Conservation (phyloP, 257 asterid species). For the Solanum peruvianum region DNA sequence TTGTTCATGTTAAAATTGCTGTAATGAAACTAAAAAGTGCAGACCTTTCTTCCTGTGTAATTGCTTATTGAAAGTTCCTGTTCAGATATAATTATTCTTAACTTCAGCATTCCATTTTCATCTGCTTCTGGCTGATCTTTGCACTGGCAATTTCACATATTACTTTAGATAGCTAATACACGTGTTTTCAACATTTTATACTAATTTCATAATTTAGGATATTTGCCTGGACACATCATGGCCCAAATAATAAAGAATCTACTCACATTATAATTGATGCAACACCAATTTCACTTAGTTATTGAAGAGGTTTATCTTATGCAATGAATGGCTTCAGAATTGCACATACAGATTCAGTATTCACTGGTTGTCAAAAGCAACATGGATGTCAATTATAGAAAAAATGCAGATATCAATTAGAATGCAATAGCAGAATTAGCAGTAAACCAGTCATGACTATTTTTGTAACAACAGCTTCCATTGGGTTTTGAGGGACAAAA, state of each 20-base stretch:
- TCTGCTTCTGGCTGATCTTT: background rate
- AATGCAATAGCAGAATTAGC: background rate
- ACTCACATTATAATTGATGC: background rate
- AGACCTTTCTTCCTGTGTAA: background rate
- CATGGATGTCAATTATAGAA: background rate
- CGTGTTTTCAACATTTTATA: background rate
- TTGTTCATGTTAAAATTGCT: background rate
- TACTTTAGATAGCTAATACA: background rate
- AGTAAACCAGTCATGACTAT: background rate
- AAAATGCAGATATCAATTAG: background rate
- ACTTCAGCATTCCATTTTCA: background rate
- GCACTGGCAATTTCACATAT: background rate
- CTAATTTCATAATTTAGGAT: background rate
- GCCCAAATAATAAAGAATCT: background rate
- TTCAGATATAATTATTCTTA: background rate
- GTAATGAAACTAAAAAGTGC: background rate
- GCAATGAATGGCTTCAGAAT: background rate
- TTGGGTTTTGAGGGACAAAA: background rate
- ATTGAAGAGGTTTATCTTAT: background rate
- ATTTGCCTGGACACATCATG: background rate
- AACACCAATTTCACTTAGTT: background rate
- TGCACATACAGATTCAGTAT: background rate
- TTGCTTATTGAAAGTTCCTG: background rate
- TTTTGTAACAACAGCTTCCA: background rate
- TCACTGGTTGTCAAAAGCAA: background rate